Evolutionary conservation across 345 rosid species (phyloP).

Genomic region (Citropsis articulata): DNA sequence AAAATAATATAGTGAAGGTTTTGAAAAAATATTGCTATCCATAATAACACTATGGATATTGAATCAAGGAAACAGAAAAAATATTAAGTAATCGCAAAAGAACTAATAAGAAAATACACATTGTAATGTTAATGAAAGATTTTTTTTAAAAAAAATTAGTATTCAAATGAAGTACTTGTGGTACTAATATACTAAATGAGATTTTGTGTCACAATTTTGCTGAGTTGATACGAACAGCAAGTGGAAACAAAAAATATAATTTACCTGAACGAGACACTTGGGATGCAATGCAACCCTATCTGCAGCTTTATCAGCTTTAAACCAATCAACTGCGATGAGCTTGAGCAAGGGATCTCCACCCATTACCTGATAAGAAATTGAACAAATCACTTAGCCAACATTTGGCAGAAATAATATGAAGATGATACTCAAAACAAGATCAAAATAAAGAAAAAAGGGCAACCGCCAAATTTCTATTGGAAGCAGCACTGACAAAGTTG

Average conservation of each 20-base stretch:
- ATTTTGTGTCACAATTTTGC: background rate
- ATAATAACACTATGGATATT: background rate
- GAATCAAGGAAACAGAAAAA: background rate
- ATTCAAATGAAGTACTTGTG: background rate
- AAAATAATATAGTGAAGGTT: background rate
- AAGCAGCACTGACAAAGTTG: background rate
- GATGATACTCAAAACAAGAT: background rate
- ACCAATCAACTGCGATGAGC: conserved; percentile 91
- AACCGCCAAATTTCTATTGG: background rate
- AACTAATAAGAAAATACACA: background rate
- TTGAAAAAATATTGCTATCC: background rate
- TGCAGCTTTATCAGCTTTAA: conserved; percentile 63
- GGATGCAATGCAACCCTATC: conserved; percentile 81
- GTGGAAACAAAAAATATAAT: background rate
- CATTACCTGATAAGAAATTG: conserved; percentile 51
- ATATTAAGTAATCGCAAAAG: no score
- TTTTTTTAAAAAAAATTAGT: background rate
- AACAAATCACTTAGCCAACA: background rate
- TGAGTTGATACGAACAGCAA: background rate
- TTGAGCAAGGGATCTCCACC: conserved; percentile 93
- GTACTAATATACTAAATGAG: background rate
- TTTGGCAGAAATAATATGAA: background rate
- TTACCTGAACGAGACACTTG: conserved; percentile 83
- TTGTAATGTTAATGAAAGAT: background rate
- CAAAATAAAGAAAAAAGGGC: background rate